Evolutionary conservation across 2,329 filamentous ascomycete species (phyloP).

Genomic region (Raffaelea ambrosiae): DNA sequence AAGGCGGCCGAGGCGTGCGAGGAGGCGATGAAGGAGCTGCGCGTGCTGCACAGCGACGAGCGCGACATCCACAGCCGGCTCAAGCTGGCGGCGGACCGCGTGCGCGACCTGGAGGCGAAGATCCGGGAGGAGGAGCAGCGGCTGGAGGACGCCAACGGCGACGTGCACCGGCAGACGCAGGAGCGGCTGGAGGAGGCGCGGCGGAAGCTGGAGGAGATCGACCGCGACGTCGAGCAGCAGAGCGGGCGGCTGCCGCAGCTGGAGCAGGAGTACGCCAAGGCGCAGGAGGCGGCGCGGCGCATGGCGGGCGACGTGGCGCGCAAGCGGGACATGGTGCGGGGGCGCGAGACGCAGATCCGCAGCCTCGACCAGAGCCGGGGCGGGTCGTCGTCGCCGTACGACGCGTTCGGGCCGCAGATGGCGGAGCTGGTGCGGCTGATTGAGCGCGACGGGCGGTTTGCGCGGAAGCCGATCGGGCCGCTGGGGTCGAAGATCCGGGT

Average conservation of each 20-base stretch:
- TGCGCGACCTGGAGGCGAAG: slow-evolving; percentile 34
- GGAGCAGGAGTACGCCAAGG: slow-evolving; percentile 22
- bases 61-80: slow-evolving; percentile 54
- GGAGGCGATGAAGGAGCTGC: slow-evolving; percentile 14
- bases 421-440: slow-evolving; percentile 59
- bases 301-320: slow-evolving; percentile 22
- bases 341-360: slow-evolving; percentile 40
- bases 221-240: slow-evolving; percentile 20
- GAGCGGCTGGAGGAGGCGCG: slow-evolving; percentile 48
- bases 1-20: slow-evolving; percentile 45
- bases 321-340: slow-evolving; percentile 46
- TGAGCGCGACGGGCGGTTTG: slow-evolving; percentile 59
- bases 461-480: slow-evolving; percentile 69
- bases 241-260: slow-evolving; percentile 22
- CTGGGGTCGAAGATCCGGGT: slow-evolving; percentile 72
- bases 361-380: slow-evolving; percentile 48
- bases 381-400: slow-evolving; percentile 32
- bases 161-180: slow-evolving; percentile 52
- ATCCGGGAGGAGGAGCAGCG: slow-evolving; percentile 50
- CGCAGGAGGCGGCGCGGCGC: slow-evolving; percentile 21
- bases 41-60: slow-evolving; percentile 48
- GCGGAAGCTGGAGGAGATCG: slow-evolving; percentile 35
- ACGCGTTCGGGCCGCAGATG: slow-evolving; percentile 57
- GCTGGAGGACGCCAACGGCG: slow-evolving; percentile 59
- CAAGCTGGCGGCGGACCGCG: slow-evolving; percentile 39